phyloP scores from a whole-genome alignment of 2,329 filamentous ascomycete genomes.

The Ceratocystis albifundus region DNA sequence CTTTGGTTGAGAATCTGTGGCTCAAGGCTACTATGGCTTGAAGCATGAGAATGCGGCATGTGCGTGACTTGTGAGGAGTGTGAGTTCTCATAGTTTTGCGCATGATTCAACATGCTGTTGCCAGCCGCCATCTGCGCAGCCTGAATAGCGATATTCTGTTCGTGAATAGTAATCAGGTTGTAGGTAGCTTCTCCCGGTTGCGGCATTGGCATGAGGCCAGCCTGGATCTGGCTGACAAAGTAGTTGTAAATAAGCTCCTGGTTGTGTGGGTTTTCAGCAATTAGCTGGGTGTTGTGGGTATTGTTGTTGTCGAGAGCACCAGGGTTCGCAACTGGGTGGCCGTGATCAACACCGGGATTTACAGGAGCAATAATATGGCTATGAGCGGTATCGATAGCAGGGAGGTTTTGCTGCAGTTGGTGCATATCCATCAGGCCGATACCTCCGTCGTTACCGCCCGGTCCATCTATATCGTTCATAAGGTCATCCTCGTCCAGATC shows the following conservation, averaged over 20 bases:
- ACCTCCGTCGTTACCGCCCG: neutral
- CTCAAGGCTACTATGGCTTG: neutral
- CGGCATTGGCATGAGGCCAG: slow-evolving; percentile 4
- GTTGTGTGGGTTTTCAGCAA: neutral
- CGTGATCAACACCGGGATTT: neutral
- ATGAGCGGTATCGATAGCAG: neutral
- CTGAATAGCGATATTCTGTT: slow-evolving; percentile 6
- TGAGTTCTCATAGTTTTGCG: neutral
- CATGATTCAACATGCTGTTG: neutral
- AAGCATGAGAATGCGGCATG: neutral
- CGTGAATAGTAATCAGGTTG: slow-evolving; percentile 4
- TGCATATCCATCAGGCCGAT: slow-evolving; percentile 6
- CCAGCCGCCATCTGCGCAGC: slow-evolving; percentile 8
- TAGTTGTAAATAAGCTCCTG: slow-evolving; percentile 5
- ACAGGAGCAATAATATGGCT: neutral
- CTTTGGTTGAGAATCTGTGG: neutral
- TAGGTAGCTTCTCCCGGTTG: neutral
- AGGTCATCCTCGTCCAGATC: slow-evolving; percentile 12
- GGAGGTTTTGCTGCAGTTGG: slow-evolving; percentile 7
- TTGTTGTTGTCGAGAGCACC: neutral
- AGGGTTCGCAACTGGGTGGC: neutral
- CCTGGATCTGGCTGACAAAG: neutral
- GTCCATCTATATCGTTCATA: neutral
- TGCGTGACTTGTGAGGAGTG: neutral
- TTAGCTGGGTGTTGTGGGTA: neutral